Base-by-base conservation (phyloP, 2,329 filamentous ascomycete species). In the Rutstroemia sp. region DNA sequence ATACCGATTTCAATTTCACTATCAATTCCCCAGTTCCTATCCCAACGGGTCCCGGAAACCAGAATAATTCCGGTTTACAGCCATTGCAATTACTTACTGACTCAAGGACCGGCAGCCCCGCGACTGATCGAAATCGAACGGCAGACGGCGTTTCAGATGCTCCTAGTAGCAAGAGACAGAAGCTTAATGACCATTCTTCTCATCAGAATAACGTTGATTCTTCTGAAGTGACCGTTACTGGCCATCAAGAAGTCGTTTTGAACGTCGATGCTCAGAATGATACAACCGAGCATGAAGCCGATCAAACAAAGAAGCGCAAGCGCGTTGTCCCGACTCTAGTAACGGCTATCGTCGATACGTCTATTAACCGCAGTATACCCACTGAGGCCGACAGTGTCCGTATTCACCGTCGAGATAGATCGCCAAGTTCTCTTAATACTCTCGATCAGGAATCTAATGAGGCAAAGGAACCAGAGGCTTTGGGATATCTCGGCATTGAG, bases 401-500 rank as follows among this genome's bases (percentile, higher is more conserved):
- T 30, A 48, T 53, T 7, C 27, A 38, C 25, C 52, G 38, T 17
- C 23, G 30, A 12, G 30, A 12, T 34, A 12, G 2, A 12, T 34
- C 12, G 30, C 30, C 9, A 34, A 34, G 30, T 12, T 34, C 30
- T 34, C 10, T 34, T 12, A 9, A 34, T 34, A 34, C 30, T 34
- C 30, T 34, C 12, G 30, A 34, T 4, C 10, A 10, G 9, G 30
- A 34, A 12, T 12, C 30, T 12, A 34, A 34, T 12, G 12, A 34
- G 9, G 8, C 30, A 12, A 34, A 34, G 30, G 30, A 34, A 34
- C 10, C 12, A 34, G 8, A 34, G 12, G 12, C 30, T 12, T 34
- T 39, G 37, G 61, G 61, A 19, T 76, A 76, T 60, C 68, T 76
- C 30, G 72, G 73, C 1, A 68, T 66, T 17, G 55, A 65, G n/a